A percentile compares a stretch with the other conserved stretches of the same genome.
Evolutionary conservation across 164 flowering plant species (phyloP).

Genomic region (Vitis amurensis): DNA sequence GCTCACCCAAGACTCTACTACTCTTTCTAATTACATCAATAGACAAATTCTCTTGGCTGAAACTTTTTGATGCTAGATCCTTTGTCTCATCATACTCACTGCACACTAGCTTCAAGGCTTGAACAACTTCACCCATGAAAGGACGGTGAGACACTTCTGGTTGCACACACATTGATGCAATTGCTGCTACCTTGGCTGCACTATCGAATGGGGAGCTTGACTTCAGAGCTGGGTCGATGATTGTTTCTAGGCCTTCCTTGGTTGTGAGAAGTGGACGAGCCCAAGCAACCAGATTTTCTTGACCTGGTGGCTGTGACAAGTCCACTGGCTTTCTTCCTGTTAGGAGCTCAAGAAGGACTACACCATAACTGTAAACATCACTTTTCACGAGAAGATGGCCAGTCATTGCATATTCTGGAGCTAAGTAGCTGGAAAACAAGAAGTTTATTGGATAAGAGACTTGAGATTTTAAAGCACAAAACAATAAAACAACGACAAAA

Average conservation of each 20-base stretch:
- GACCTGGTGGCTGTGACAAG: slow-evolving; percentile 61
- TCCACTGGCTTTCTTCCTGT: slow-evolving; percentile 74
- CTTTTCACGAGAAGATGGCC: slow-evolving; percentile 75
- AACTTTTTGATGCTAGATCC: slow-evolving; percentile 20
- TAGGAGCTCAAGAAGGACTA: slow-evolving; percentile 68
- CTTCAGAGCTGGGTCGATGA: slow-evolving; percentile 43
- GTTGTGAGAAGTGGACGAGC: slow-evolving; percentile 60
- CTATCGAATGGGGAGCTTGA: slow-evolving; percentile 31
- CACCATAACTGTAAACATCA: slow-evolving; percentile 80
- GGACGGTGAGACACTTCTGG: slow-evolving; percentile 80
- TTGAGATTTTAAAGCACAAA: background rate
- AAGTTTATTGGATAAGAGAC: background rate
- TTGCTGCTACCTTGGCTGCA: slow-evolving; percentile 55
- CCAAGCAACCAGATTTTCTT: slow-evolving; percentile 69
- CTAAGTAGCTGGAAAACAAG: slow-evolving; percentile 46
- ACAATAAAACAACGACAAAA: background rate
- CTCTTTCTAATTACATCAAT: slow-evolving; percentile 16
- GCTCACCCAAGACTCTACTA: slow-evolving; percentile 19
- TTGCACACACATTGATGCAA: slow-evolving; percentile 72
- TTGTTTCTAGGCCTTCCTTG: slow-evolving; percentile 40
- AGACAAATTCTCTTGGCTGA: slow-evolving; percentile 26
- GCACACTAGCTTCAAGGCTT: slow-evolving; percentile 67
- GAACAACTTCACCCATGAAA: slow-evolving; percentile 83
- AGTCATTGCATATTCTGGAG: slow-evolving; percentile 77
- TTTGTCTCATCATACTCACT: slow-evolving; percentile 45